Base-by-base conservation (phyloP, 106 monocot genomes). In the Platanthera zijinensis region DNA sequence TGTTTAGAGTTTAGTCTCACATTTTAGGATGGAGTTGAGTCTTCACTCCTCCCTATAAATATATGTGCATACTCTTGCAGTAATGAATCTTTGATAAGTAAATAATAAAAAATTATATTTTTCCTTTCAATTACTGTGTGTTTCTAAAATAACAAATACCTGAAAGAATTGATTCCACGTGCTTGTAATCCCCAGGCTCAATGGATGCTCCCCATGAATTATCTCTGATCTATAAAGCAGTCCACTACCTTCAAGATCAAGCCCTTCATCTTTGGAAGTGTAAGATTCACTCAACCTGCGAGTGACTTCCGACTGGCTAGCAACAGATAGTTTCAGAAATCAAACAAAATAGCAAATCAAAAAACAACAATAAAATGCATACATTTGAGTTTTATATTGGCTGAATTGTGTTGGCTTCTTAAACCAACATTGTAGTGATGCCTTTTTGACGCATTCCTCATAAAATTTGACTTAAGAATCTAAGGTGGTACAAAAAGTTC, bases 91-190 rank as follows among this genome's bases (percentile, higher is more conserved):
- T 32, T 32, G 32, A 32, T 32, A 32, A 32, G 32, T 0, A 32
- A 32, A 32, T 32, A 32, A 32, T 32, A 32, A 32, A 32, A 32
- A 1, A 32, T 32, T 32, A 0, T 32, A 32, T 32, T 32, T 32
- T 32, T 32, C 32, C 32, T 32, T 32, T 32, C 32, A 32, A 32
- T 32, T 32, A 32, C 32, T 2, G 32, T 32, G 32, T 32, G 32
- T 32, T 32, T 32, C 32, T 32, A 32, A 0, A 32, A 32, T 32
- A 32, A 32, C 2, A 78, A 53, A 48, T 82, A 93, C 92, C 92
- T 93, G 85, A 70, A 93, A 93, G 76, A 86, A 93, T 48, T 88
- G 82, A 74, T 93, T 93, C 92, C 92, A 93, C 1, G 87, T 80
- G 68, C 90, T 93, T 3, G 82, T 78, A 78, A 85, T 83, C 67